Evolutionary conservation across 148 eudicot species (phyloP).

Genomic region (Chenopodium quinoa): DNA sequence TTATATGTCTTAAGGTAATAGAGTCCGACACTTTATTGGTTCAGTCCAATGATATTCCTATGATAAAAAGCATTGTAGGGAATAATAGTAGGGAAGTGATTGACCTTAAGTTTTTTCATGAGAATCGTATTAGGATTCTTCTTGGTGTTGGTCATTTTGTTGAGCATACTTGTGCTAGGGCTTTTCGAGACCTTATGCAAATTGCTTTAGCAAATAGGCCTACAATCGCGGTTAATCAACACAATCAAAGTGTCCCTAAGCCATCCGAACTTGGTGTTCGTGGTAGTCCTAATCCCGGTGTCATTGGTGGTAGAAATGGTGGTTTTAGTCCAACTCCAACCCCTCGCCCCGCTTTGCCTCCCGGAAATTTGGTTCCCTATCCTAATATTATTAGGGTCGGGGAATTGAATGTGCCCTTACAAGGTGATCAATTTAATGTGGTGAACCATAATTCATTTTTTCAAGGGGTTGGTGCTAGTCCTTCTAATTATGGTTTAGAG

Average conservation of each 20-base stretch:
- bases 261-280: not conserved
- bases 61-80: constrained; percentile 23
- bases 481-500: not conserved
- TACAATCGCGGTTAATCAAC: too few relatives aligned
- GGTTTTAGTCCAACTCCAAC: too few relatives aligned
- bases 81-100: not conserved
- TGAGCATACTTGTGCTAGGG: constrained; percentile 27
- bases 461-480: not conserved
- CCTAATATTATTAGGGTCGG: constrained; percentile 15
- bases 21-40: not conserved
- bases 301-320: not conserved
- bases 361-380: not conserved
- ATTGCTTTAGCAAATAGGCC: not conserved
- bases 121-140: constrained; percentile 20
- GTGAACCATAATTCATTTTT: not conserved
- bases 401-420: constrained; percentile 12
- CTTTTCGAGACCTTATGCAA: constrained; percentile 33
- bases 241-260: too few relatives aligned
- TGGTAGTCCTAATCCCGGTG: not conserved
- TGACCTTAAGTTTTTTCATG: constrained; percentile 18
- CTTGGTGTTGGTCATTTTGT: constrained; percentile 24
- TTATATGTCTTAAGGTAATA: constrained; percentile 18
- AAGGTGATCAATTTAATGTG: not conserved
- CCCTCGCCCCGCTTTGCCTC: not conserved
- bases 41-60: constrained; percentile 4